A percentile compares a stretch with the other conserved stretches of the same genome.
Evolutionary conservation across 768 basidiomycete genomes (phyloP).

Genomic region (Boletus huronensis): DNA sequence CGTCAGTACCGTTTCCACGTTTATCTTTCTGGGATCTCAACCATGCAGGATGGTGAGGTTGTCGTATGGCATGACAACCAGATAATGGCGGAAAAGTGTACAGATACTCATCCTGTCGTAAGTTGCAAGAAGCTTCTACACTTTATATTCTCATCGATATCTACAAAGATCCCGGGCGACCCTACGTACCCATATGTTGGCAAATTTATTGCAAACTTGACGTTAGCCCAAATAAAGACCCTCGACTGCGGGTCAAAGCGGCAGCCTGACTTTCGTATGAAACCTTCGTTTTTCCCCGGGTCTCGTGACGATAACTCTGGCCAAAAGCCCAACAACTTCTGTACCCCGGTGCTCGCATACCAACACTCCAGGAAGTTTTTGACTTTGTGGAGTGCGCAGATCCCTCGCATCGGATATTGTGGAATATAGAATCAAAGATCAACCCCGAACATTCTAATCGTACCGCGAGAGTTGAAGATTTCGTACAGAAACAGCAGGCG

Average conservation of each 20-base stretch:
- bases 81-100: slow-evolving; percentile 61
- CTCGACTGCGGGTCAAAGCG: slow-evolving; percentile 77
- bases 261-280: slow-evolving; percentile 54
- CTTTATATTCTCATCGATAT: background rate
- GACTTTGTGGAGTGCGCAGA: slow-evolving; percentile 74
- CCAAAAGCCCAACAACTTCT: slow-evolving; percentile 55
- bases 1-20: slow-evolving; percentile 33
- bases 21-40: slow-evolving; percentile 3
- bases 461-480: slow-evolving; percentile 54
- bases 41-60: slow-evolving; percentile 62
- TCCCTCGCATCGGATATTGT: slow-evolving; percentile 53
- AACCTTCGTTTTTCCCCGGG: background rate
- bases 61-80: slow-evolving; percentile 81
- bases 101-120: slow-evolving; percentile 64
- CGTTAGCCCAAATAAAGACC: slow-evolving; percentile 74
- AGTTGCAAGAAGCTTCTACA: slow-evolving; percentile 14
- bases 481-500: slow-evolving; percentile 59
- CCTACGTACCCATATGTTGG: slow-evolving; percentile 73
- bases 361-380: slow-evolving; percentile 72
- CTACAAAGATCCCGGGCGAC: slow-evolving; percentile 49
- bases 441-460: slow-evolving; percentile 50
- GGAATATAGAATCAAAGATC: slow-evolving; percentile 82
- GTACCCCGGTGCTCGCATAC: slow-evolving; percentile 67
- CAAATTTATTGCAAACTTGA: slow-evolving; percentile 71
- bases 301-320: background rate